phyloP scores from a whole-genome alignment of 2,329 filamentous ascomycete genomes.

The Esteya vermicola region DNA sequence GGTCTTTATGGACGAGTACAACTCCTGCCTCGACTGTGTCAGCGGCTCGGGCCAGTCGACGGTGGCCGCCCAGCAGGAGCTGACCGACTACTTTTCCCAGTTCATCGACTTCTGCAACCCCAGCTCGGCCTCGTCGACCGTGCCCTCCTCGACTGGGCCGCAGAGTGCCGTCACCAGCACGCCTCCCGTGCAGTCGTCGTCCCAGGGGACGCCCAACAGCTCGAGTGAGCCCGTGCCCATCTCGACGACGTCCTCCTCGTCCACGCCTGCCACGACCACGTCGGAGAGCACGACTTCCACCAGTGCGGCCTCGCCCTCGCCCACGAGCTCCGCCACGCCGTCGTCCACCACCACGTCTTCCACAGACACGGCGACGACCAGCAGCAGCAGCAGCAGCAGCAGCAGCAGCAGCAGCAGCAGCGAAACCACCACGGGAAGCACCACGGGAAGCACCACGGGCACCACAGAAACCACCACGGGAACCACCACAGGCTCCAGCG shows the following conservation, averaged over 20 bases:
- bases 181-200: conserved; percentile 2
- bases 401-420: background rate
- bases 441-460: background rate
- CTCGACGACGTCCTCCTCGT: background rate
- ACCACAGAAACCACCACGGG: background rate
- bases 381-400: background rate
- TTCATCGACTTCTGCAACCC: conserved; percentile 29
- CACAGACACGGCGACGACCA: background rate
- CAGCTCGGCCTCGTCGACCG: background rate
- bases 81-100: conserved; percentile 25
- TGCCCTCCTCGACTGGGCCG: background rate
- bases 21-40: conserved; percentile 29
- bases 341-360: background rate
- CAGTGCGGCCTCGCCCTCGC: background rate
- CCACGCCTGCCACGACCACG: no score
- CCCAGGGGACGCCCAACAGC: conserved; percentile 4
- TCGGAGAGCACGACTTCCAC: background rate
- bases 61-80: conserved; percentile 18
- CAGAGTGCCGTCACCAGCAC: conserved; percentile 2
- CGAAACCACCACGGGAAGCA: background rate
- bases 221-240: background rate
- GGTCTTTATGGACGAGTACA: conserved; percentile 22
- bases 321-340: background rate
- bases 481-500: background rate
- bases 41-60: conserved; percentile 14